A percentile compares a stretch with the other conserved stretches of the same genome.
phyloP scores from a whole-genome alignment of 2,329 filamentous ascomycete species.

The Colletotrichum tamarilloi region DNA sequence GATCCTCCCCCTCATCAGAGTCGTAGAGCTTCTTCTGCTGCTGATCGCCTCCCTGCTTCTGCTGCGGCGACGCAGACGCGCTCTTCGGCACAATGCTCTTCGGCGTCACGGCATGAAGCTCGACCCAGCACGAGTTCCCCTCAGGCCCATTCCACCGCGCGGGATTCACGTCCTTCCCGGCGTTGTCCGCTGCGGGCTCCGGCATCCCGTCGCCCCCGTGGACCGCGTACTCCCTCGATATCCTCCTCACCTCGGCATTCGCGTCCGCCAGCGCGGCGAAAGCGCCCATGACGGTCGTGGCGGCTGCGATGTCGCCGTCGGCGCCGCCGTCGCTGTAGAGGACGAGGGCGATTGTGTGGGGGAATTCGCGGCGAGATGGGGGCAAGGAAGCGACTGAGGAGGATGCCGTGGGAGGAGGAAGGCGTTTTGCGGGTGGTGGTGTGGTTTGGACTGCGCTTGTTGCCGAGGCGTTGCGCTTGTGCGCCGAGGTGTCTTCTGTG shows the following conservation, averaged over 20 bases:
- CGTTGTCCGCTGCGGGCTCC: not conserved
- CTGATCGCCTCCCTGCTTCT: slow-evolving; percentile 11
- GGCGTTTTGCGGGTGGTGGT: slow-evolving; percentile 60
- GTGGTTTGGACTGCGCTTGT: slow-evolving; percentile 42
- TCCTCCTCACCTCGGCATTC: slow-evolving; percentile 46
- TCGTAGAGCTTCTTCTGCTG: slow-evolving; percentile 45
- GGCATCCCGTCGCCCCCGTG: slow-evolving; percentile 25
- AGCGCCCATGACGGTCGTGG: slow-evolving; percentile 44
- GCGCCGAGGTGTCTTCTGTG: slow-evolving; percentile 13
- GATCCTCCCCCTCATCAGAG: slow-evolving; percentile 47
- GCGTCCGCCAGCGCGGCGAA: slow-evolving; percentile 49
- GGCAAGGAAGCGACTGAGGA: slow-evolving; percentile 23
- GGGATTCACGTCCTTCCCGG: slow-evolving; percentile 41
- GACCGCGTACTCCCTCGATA: slow-evolving; percentile 39
- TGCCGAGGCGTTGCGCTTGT: slow-evolving; percentile 33
- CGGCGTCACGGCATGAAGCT: slow-evolving; percentile 45
- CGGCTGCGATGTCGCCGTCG: slow-evolving; percentile 11
- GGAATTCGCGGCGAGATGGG: slow-evolving; percentile 25
- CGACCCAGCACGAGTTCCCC: slow-evolving; percentile 50
- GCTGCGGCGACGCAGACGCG: slow-evolving; percentile 11
- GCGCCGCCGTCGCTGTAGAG: slow-evolving; percentile 43
- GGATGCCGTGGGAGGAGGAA: slow-evolving; percentile 42
- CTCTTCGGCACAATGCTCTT: slow-evolving; percentile 29
- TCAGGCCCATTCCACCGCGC: slow-evolving; percentile 49
- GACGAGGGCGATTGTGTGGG: slow-evolving; percentile 45